phyloP scores from a whole-genome alignment of 2,329 filamentous ascomycete genomes.

The Pseudonectria buxi region DNA sequence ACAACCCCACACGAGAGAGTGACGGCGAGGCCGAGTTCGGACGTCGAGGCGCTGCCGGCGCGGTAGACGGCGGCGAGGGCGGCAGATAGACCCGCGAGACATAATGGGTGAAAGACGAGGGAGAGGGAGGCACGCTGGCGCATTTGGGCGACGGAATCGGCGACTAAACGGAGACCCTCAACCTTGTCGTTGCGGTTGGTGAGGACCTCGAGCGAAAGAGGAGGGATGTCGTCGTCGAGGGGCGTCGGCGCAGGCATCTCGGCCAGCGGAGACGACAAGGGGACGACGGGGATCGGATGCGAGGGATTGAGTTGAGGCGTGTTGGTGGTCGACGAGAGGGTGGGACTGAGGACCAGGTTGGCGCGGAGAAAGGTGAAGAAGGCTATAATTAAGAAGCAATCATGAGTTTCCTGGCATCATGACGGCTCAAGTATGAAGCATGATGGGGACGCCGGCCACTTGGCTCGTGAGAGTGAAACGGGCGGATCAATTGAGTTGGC shows the following conservation, averaged over 20 bases:
- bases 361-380: constrained; percentile 78
- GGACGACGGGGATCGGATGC: constrained; percentile 29
- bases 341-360: constrained; percentile 64
- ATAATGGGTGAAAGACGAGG: constrained; percentile 57
- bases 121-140: constrained; percentile 58
- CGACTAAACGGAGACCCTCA: constrained; percentile 64
- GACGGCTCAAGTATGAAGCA: neutral
- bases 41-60: constrained; percentile 36
- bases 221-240: constrained; percentile 47
- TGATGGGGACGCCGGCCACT: too few species aligned
- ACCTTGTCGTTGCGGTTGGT: constrained; percentile 53
- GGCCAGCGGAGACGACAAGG: constrained; percentile 49
- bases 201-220: constrained; percentile 55
- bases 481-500: too few species aligned
- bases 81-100: constrained; percentile 40
- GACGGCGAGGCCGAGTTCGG: constrained; percentile 48
- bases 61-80: constrained; percentile 40
- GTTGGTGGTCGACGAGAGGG: constrained; percentile 56
- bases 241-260: constrained; percentile 32
- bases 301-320: constrained; percentile 57
- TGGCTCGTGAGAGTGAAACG: too few species aligned
- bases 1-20: constrained; percentile 54
- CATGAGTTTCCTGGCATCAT: constrained; percentile 5
- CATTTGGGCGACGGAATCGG: constrained; percentile 79
- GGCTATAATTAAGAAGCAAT: constrained; percentile 41